phyloP scores from a whole-genome alignment of 805 yeast species.

The Metschnikowia aberdeeniae region DNA sequence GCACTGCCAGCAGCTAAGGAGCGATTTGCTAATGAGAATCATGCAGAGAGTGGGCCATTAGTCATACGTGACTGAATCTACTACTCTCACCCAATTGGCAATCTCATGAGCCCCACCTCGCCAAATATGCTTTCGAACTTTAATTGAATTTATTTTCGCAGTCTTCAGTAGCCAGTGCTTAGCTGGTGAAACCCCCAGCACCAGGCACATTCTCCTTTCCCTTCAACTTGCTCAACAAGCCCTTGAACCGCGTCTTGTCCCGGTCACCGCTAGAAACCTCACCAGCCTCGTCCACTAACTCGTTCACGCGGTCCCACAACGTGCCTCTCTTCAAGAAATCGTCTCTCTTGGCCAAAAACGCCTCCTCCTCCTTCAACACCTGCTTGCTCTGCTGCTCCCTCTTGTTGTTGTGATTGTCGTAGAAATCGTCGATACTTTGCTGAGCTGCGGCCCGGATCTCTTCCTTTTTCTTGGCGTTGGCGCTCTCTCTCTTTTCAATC shows the following conservation, averaged over 20 bases:
- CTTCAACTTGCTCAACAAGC: constrained; percentile 58
- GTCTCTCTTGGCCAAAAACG: constrained; percentile 71
- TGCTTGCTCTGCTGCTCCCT: constrained; percentile 64
- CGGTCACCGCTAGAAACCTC: constrained; percentile 42
- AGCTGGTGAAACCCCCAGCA: constrained; percentile 53
- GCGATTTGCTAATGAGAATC: constrained; percentile 14
- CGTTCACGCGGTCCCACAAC: constrained; percentile 58
- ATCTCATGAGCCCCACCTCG: neutral
- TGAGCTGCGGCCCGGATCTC: constrained; percentile 74
- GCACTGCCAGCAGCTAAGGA: constrained; percentile 11
- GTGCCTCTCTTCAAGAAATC: constrained; percentile 43
- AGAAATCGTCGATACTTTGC: constrained; percentile 84
- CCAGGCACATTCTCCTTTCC: constrained; percentile 74
- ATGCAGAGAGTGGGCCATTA: constrained; percentile 9
- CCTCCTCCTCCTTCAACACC: constrained; percentile 64
- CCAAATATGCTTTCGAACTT: neutral
- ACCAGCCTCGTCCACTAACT: constrained; percentile 46
- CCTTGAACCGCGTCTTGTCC: constrained; percentile 70
- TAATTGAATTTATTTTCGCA: no score
- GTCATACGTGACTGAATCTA: neutral
- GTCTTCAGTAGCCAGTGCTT: neutral
- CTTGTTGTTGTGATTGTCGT: constrained; percentile 83
- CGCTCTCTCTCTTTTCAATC: constrained; percentile 73
- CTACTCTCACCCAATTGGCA: neutral
- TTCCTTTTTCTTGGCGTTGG: constrained; percentile 56